Evolutionary conservation across 257 asterid species (phyloP).

Genomic region (Oldenlandia corymbosa): DNA sequence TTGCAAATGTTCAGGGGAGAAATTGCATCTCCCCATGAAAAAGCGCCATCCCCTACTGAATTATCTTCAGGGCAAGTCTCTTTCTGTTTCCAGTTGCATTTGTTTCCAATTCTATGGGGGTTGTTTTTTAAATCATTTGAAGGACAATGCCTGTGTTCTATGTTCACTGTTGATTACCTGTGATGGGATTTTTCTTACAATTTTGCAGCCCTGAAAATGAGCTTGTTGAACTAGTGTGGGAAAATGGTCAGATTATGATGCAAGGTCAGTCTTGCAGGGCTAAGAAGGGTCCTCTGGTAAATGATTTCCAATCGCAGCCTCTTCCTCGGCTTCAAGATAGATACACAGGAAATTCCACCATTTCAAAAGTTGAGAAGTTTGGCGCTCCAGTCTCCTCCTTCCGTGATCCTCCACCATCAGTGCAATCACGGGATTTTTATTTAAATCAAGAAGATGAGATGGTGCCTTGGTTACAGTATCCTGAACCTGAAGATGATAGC

Average conservation of each 20-base stretch:
- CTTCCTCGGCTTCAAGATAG: slow-evolving; percentile 36
- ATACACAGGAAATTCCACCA: slow-evolving; percentile 18
- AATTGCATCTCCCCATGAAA: slow-evolving; percentile 47
- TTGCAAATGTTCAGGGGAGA: slow-evolving; percentile 64
- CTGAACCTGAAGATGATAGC: slow-evolving; percentile 36
- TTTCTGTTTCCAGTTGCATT: neutral
- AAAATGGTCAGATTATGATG: slow-evolving; percentile 71
- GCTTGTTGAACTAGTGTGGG: slow-evolving; percentile 72
- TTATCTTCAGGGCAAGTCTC: slow-evolving; percentile 41
- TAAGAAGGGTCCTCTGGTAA: slow-evolving; percentile 26
- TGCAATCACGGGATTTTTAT: slow-evolving; percentile 51
- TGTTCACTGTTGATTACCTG: neutral
- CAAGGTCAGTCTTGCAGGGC: slow-evolving; percentile 64
- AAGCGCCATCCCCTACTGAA: slow-evolving; percentile 21
- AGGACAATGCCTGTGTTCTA: neutral
- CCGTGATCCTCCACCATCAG: slow-evolving; percentile 44
- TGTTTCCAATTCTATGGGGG: neutral
- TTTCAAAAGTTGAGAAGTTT: slow-evolving; percentile 45
- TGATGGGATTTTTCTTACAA: slow-evolving; percentile 9
- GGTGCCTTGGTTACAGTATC: slow-evolving; percentile 65
- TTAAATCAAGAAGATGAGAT: slow-evolving; percentile 64
- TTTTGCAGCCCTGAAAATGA: slow-evolving; percentile 53
- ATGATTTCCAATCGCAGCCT: slow-evolving; percentile 19
- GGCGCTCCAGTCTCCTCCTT: slow-evolving; percentile 35
- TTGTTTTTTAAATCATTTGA: slow-evolving; percentile 10